A percentile compares a stretch with the other conserved stretches of the same genome.
Evolutionary conservation across 2,329 filamentous ascomycete species (phyloP).

Genomic region (Cladosporium phlei): DNA sequence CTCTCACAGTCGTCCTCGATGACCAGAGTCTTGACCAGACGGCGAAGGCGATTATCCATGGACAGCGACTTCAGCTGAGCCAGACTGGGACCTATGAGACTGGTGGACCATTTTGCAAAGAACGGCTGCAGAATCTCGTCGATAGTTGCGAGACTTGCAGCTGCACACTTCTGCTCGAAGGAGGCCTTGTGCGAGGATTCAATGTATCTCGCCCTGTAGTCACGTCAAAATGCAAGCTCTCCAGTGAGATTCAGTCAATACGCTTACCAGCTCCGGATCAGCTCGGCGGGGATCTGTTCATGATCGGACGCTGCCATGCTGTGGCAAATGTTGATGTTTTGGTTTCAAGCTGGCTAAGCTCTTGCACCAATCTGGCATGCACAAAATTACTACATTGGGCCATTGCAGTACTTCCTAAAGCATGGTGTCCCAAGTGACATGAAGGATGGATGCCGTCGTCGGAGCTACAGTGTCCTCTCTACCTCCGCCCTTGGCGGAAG

Average conservation of each 20-base stretch:
- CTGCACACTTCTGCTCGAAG: not conserved
- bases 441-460: no score
- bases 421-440: no score
- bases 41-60: not conserved
- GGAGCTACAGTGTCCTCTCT: no score
- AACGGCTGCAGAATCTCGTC: not conserved
- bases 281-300: not conserved
- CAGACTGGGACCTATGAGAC: not conserved
- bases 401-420: no score
- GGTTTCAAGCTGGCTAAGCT: no score
- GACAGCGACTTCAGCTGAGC: not conserved
- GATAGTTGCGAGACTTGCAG: not conserved
- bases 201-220: not conserved
- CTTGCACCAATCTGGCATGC: no score
- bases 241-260: not conserved
- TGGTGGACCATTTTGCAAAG: constrained; percentile 2
- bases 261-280: not conserved
- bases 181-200: not conserved
- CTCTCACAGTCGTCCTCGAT: not conserved
- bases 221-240: not conserved
- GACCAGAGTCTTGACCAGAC: not conserved
- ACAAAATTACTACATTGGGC: no score
- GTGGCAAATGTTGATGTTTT: no score
- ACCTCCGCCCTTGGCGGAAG: no score
- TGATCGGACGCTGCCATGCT: not conserved